These are phyloP conservation scores for Samsoniella hepiali DNA, from an alignment of 2,329 filamentous ascomycete genomes.

Conservation along the genomic window DNA sequence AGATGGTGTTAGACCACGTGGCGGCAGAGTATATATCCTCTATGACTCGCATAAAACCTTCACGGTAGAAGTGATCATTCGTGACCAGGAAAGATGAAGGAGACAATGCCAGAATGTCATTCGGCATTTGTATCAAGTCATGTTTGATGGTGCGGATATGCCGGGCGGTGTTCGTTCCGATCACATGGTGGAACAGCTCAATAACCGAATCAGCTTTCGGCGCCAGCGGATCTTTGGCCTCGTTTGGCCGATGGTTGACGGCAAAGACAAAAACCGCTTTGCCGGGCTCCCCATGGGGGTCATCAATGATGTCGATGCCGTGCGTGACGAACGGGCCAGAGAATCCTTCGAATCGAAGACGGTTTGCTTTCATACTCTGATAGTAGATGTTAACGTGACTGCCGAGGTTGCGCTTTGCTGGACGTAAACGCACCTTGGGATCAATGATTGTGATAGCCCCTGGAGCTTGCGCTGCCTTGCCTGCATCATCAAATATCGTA, in stretches of 20 bases:
- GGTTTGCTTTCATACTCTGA: slow-evolving; percentile 44
- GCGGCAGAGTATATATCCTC: slow-evolving; percentile 43
- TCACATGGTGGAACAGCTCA: slow-evolving; percentile 54
- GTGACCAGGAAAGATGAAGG: slow-evolving; percentile 53
- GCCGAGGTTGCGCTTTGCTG: too few relatives aligned
- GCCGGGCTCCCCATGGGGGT: slow-evolving; percentile 35
- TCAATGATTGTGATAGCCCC: slow-evolving; percentile 53
- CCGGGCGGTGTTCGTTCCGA: slow-evolving; percentile 38
- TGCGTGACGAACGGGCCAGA: slow-evolving; percentile 54
- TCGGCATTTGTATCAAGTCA: slow-evolving; percentile 53
- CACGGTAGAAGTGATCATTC: slow-evolving; percentile 55
- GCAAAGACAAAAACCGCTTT: slow-evolving; percentile 57
- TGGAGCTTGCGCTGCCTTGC: slow-evolving; percentile 32
- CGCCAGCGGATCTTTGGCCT: slow-evolving; percentile 27
- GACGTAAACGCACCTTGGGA: slow-evolving; percentile 40
- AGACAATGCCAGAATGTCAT: slow-evolving; percentile 51
- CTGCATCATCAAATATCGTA: slow-evolving; percentile 39
- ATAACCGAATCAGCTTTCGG: slow-evolving; percentile 49
- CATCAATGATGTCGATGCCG: slow-evolving; percentile 57
- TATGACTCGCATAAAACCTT: slow-evolving; percentile 43
- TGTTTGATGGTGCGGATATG: slow-evolving; percentile 54
- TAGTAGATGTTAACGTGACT: neutral
- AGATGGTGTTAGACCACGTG: slow-evolving; percentile 49
- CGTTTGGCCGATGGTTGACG: slow-evolving; percentile 56
- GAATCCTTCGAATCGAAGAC: slow-evolving; percentile 50